These are phyloP conservation scores for Cadophora sp. DNA, from an alignment of 2,329 filamentous ascomycete species.

Conservation along the genomic window DNA sequence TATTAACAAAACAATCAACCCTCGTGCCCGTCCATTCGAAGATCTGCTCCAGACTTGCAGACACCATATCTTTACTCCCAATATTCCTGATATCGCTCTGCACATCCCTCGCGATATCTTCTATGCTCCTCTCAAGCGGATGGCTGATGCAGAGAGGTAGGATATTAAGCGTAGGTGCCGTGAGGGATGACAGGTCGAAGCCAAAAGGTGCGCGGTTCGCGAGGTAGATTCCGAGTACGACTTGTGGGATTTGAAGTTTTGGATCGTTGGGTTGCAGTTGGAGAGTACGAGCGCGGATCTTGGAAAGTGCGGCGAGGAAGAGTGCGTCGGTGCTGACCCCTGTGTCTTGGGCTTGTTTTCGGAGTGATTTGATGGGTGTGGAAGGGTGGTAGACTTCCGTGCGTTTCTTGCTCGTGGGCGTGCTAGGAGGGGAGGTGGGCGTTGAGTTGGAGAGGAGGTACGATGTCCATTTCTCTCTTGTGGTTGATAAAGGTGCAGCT, in stretches of 20 bases:
- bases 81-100: conserved; percentile 73
- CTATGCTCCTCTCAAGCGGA: conserved; percentile 46
- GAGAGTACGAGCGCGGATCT: conserved; percentile 40
- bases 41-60: conserved; percentile 74
- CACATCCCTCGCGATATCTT: conserved; percentile 63
- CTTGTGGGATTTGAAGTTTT: conserved; percentile 25
- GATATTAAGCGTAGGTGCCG: conserved; percentile 79
- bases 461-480: conserved; percentile 51
- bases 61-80: conserved; percentile 58
- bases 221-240: conserved; percentile 80
- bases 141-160: conserved; percentile 70
- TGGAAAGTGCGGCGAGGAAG: conserved; percentile 76
- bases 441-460: conserved; percentile 45
- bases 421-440: conserved; percentile 45
- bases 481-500: conserved; percentile 34
- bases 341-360: conserved; percentile 51
- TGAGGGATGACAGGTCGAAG: conserved; percentile 54
- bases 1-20: conserved; percentile 82
- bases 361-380: conserved; percentile 54
- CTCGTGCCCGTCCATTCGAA: conserved; percentile 74
- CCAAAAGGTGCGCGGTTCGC: conserved; percentile 71
- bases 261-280: background rate
- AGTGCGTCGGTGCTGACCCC: conserved; percentile 76
- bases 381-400: conserved; percentile 54
- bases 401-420: conserved; percentile 29